phyloP scores from a whole-genome alignment of 2,329 filamentous ascomycete genomes.

The Exophiala alcalophila region DNA sequence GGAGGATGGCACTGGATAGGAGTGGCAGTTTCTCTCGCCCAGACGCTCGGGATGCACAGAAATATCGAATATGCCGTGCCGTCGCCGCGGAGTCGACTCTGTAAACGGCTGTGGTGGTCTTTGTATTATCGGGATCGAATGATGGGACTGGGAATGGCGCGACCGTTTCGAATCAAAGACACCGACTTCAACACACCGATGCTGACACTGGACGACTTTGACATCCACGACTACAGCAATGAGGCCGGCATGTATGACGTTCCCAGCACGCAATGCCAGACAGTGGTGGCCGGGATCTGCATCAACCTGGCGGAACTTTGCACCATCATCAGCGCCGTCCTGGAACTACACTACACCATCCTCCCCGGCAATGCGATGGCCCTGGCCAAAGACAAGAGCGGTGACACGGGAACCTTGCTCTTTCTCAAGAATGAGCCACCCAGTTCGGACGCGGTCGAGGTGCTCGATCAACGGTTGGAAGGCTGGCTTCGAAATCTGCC shows the following conservation, averaged over 20 bases:
- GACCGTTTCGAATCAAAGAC: constrained; percentile 85
- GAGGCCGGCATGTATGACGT: neutral
- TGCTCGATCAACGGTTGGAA: neutral
- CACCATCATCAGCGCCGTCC: neutral
- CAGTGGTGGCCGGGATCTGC: constrained; percentile 3
- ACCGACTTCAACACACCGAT: constrained; percentile 43
- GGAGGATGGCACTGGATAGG: constrained; percentile 99
- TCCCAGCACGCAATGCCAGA: constrained; percentile 1
- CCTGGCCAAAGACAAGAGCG: neutral
- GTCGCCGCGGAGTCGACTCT: constrained; percentile 68
- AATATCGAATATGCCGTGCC: constrained; percentile 79
- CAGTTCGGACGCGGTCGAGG: neutral
- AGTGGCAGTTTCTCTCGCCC: constrained; percentile 83
- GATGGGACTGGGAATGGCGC: constrained; percentile 86
- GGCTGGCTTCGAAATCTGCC: constrained; percentile 1
- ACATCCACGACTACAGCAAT: neutral
- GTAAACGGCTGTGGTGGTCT: constrained; percentile 97
- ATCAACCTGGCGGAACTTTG: constrained; percentile 3
- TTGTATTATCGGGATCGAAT: constrained; percentile 91
- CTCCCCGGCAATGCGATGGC: constrained; percentile 1
- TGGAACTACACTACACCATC: constrained; percentile 6
- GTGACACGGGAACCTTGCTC: constrained; percentile 2
- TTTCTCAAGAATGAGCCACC: neutral
- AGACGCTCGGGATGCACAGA: constrained; percentile 90
- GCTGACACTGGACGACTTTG: constrained; percentile 36